Evolutionary conservation across 805 yeast species (phyloP).

Genomic region (Ogataea philodendri): DNA sequence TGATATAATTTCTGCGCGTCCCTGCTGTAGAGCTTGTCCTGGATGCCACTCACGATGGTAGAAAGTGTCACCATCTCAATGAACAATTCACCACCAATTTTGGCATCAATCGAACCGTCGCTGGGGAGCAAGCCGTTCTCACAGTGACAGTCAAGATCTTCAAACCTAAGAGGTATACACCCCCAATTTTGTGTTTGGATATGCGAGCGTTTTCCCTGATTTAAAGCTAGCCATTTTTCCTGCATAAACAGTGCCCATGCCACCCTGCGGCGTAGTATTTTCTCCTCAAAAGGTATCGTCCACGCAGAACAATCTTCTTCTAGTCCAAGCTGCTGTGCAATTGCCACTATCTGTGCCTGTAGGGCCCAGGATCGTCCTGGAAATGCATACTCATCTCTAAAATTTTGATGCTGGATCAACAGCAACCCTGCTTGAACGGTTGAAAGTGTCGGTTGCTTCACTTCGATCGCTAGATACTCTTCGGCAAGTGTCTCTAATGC

Average conservation of each 20-base stretch:
- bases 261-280: slow-evolving; percentile 43
- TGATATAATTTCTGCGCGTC: background rate
- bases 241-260: slow-evolving; percentile 52
- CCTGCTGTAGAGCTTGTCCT: slow-evolving; percentile 12
- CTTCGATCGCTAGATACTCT: slow-evolving; percentile 10
- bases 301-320: slow-evolving; percentile 46
- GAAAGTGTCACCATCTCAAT: slow-evolving; percentile 17
- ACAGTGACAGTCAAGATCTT: slow-evolving; percentile 43
- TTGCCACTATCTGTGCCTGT: slow-evolving; percentile 27
- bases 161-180: slow-evolving; percentile 38
- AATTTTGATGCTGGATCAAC: slow-evolving; percentile 28
- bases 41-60: slow-evolving; percentile 11
- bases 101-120: slow-evolving; percentile 18
- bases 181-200: slow-evolving; percentile 43
- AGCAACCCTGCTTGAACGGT: slow-evolving; percentile 35
- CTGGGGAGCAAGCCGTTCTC: slow-evolving; percentile 35
- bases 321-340: slow-evolving; percentile 46
- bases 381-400: slow-evolving; percentile 34
- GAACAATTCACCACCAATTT: slow-evolving; percentile 16
- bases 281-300: slow-evolving; percentile 47
- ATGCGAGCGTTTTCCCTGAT: slow-evolving; percentile 45
- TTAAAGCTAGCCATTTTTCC: slow-evolving; percentile 47
- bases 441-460: slow-evolving; percentile 17
- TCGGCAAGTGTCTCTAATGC: slow-evolving; percentile 28
- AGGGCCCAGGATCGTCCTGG: slow-evolving; percentile 38